Percentiles rank a stretch among this genome's conserved stretches.
phyloP scores from a whole-genome alignment of 129 eudicot genomes.

The Solidago caesia region DNA sequence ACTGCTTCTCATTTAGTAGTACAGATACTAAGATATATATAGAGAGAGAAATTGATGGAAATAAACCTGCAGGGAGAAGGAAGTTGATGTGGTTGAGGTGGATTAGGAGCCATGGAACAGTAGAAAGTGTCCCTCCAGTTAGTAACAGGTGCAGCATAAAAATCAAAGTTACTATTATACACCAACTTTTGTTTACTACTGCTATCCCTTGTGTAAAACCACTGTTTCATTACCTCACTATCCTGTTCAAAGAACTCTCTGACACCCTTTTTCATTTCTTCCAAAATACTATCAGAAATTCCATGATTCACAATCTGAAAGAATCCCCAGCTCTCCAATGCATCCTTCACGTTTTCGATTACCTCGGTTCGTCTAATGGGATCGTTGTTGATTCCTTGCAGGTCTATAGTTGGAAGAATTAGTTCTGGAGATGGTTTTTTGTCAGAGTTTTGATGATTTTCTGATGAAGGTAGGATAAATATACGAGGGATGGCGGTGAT shows the following conservation, averaged over 20 bases:
- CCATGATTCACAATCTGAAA: neutral
- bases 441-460: neutral
- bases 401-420: neutral
- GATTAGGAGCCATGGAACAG: slow-evolving; percentile 34
- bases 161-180: slow-evolving; percentile 38
- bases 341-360: neutral
- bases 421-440: neutral
- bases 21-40: too few relatives aligned
- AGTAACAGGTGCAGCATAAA: slow-evolving; percentile 33
- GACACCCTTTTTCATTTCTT: slow-evolving; percentile 21
- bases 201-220: slow-evolving; percentile 25
- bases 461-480: neutral
- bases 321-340: neutral
- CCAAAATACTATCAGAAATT: neutral
- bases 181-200: slow-evolving; percentile 10
- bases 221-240: slow-evolving; percentile 30
- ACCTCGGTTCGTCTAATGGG: neutral
- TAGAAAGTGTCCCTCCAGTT: slow-evolving; percentile 52
- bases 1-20: too few relatives aligned
- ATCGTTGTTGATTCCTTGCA: neutral
- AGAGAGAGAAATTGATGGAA: neutral
- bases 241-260: slow-evolving; percentile 38
- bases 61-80: slow-evolving; percentile 51
- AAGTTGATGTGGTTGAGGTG: slow-evolving; percentile 39
- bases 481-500: slow-evolving; percentile 29